Conservation (phyloP, 305 asterid species). For the Plantago coronopus region DNA sequence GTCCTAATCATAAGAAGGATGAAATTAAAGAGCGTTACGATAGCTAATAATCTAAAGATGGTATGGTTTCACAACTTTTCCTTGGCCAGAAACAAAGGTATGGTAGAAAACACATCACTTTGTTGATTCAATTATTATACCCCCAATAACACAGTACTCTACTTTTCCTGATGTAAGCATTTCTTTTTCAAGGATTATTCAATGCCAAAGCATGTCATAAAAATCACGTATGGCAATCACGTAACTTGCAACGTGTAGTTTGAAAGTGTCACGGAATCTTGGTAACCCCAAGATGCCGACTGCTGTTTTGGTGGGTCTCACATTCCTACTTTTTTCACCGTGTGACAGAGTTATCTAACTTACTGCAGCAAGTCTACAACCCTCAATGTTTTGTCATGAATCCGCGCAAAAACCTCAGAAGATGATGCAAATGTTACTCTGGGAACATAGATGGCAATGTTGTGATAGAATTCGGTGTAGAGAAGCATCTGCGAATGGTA, state of each 20-base stretch:
- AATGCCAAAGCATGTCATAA: conserved; percentile 10
- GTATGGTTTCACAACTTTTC: conserved; percentile 32
- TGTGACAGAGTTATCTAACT: too few species aligned
- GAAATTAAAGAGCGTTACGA: conserved; percentile 17
- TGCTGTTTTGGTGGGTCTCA: background rate
- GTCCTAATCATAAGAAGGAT: conserved; percentile 21
- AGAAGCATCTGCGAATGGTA: background rate
- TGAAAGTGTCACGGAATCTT: too few species aligned
- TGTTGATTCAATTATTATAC: conserved; percentile 29
- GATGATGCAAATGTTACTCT: too few species aligned
- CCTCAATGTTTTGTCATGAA: background rate
- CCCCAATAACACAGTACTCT: conserved; percentile 17
- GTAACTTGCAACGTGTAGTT: background rate
- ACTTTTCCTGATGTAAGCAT: conserved; percentile 32
- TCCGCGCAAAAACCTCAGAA: background rate
- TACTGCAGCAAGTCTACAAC: too few species aligned
- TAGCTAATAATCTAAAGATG: conserved; percentile 25
- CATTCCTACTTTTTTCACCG: too few species aligned
- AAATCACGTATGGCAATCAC: conserved; percentile 15
- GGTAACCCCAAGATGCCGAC: background rate
- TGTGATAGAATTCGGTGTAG: background rate
- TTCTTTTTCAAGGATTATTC: conserved; percentile 27
- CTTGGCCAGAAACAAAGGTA: conserved; percentile 28
- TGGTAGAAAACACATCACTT: conserved; percentile 11
- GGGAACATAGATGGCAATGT: too few species aligned